These are phyloP conservation scores for Apiospora hydei DNA, from an alignment of 2,329 filamentous ascomycete species.

Conservation along the genomic window DNA sequence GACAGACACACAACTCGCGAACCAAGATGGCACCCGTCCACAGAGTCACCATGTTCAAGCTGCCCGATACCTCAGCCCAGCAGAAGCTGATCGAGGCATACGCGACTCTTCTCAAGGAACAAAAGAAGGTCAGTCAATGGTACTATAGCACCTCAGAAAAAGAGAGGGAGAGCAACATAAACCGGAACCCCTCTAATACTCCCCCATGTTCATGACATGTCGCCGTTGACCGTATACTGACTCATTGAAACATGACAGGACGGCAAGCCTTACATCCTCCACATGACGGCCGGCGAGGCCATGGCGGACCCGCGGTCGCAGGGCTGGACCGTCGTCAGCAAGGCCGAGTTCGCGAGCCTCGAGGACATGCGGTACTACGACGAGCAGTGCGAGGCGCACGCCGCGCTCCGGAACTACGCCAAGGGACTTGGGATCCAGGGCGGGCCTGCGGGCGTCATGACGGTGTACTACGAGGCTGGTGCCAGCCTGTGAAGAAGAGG, in stretches of 20 bases:
- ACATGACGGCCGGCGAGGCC: constrained; percentile 58
- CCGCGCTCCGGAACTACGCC: constrained; percentile 31
- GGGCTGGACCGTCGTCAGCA: constrained; percentile 61
- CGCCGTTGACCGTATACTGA: not conserved
- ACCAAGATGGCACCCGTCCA: constrained; percentile 52
- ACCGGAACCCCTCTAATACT: too few species aligned
- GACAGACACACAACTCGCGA: not conserved
- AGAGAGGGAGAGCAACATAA: too few species aligned
- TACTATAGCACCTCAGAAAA: too few species aligned
- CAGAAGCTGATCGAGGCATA: constrained; percentile 54
- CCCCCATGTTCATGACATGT: not conserved
- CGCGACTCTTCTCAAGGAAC: constrained; percentile 47
- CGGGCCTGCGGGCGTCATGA: constrained; percentile 32
- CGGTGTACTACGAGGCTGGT: constrained; percentile 30
- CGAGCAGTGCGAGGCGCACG: constrained; percentile 39
- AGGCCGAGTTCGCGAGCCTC: constrained; percentile 58
- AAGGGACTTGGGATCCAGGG: constrained; percentile 30
- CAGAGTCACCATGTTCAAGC: constrained; percentile 62
- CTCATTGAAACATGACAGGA: constrained; percentile 54
- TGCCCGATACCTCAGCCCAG: constrained; percentile 53
- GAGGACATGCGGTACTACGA: constrained; percentile 68
- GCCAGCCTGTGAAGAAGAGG: constrained; percentile 17
- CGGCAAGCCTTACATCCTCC: constrained; percentile 74
- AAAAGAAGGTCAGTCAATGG: constrained; percentile 49
- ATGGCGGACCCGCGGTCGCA: constrained; percentile 58